A percentile compares a stretch with the other conserved stretches of the same genome.
phyloP scores from a whole-genome alignment of 257 asterid genomes.

The Solanum verrucosum region DNA sequence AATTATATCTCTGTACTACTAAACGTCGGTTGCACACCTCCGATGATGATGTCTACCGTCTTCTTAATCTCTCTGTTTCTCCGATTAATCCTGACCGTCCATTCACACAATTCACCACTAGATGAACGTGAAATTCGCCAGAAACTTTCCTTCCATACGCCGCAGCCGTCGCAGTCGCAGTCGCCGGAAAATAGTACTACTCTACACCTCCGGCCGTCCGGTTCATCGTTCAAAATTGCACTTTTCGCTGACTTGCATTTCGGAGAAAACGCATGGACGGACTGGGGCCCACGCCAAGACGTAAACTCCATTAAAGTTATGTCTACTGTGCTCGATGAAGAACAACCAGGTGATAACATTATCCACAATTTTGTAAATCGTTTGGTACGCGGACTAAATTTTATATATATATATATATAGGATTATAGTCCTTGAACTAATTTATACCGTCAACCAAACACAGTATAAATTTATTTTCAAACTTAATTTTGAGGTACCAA shows the following conservation, averaged over 20 bases:
- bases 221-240: slow-evolving; percentile 56
- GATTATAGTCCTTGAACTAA: neutral
- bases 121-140: neutral
- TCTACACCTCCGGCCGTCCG: slow-evolving; percentile 26
- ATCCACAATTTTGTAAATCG: neutral
- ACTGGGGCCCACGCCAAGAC: slow-evolving; percentile 84
- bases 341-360: slow-evolving; percentile 49
- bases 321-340: slow-evolving; percentile 57
- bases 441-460: neutral
- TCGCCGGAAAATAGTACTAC: slow-evolving; percentile 1
- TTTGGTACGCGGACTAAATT: neutral
- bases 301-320: slow-evolving; percentile 43
- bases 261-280: slow-evolving; percentile 80
- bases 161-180: neutral
- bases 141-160: slow-evolving; percentile 1
- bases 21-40: neutral
- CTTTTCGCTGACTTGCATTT: slow-evolving; percentile 88
- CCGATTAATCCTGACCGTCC: slow-evolving; percentile 8
- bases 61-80: neutral
- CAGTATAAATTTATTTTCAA: neutral
- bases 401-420: neutral
- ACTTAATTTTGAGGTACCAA: neutral
- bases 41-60: neutral
- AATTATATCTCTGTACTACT: neutral
- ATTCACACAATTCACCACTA: neutral